Evolutionary conservation across 352 stramenopile species (phyloP).

Genomic region (Globisporangium heterothallicum): DNA sequence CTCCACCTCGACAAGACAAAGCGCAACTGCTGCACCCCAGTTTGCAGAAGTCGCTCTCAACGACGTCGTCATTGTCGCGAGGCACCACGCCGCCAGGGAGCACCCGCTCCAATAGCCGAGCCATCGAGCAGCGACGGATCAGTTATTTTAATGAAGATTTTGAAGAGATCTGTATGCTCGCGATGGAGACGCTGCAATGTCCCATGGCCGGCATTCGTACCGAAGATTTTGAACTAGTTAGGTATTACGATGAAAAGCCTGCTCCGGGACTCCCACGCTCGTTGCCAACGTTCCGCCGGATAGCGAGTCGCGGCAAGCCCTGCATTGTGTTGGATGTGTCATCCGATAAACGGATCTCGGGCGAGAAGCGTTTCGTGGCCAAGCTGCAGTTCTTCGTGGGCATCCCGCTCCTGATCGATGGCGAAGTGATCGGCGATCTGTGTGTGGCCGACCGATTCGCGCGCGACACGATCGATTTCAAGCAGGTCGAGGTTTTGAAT

Average conservation of each 20-base stretch:
- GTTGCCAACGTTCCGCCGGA: conserved; percentile 80
- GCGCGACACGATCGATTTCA: conserved; percentile 77
- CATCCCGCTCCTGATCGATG: conserved; percentile 78
- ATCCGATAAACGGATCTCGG: conserved; percentile 83
- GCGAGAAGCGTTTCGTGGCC: conserved; percentile 76
- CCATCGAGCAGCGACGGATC: conserved; percentile 35
- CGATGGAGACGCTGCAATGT: conserved; percentile 83
- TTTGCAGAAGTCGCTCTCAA: conserved; percentile 19
- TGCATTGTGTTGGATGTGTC: conserved; percentile 86
- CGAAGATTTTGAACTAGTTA: conserved; percentile 83
- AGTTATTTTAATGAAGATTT: conserved; percentile 88
- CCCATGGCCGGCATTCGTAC: conserved; percentile 85
- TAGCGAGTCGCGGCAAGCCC: conserved; percentile 80
- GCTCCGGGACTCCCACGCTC: conserved; percentile 57
- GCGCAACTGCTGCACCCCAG: conserved; percentile 10
- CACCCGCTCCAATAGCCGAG: conserved; percentile 22
- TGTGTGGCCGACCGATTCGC: conserved; percentile 79
- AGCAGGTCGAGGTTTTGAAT: conserved; percentile 81
- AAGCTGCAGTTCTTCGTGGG: conserved; percentile 88
- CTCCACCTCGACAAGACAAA: conserved; percentile 8
- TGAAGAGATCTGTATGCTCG: conserved; percentile 83
- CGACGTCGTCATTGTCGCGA: conserved; percentile 24
- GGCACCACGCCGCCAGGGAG: conserved; percentile 17
- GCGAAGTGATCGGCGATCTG: conserved; percentile 81
- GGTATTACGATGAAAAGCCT: conserved; percentile 63